These are phyloP conservation scores for Jatropha multifida DNA, from an alignment of 441 rosid genomes.

Conservation along the genomic window DNA sequence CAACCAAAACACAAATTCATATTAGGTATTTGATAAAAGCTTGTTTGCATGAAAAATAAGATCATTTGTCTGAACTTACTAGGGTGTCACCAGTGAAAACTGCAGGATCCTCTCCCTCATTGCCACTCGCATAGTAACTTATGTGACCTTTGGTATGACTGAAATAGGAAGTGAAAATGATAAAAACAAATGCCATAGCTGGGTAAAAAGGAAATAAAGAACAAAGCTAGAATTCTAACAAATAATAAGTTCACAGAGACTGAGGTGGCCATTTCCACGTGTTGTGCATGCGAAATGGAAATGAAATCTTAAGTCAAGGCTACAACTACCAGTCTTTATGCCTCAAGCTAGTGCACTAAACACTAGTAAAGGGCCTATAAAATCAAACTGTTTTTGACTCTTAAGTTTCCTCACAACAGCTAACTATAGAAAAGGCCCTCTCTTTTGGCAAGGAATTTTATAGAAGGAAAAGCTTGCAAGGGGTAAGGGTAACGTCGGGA, in stretches of 20 bases:
- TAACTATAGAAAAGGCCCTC: not conserved
- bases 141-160: constrained; percentile 97
- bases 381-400: not conserved
- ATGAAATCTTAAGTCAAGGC: no score
- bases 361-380: not conserved
- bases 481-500: not conserved
- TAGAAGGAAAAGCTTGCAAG: not conserved
- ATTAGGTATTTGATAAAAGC: constrained; percentile 2
- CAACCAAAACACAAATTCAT: not conserved
- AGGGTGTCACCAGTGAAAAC: constrained; percentile 96
- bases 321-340: no score
- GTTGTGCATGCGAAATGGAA: not conserved
- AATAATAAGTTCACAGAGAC: no score
- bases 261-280: not conserved
- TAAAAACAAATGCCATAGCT: not conserved
- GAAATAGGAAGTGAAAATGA: constrained; percentile 14
- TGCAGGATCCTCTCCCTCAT: constrained; percentile 65
- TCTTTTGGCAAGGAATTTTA: not conserved
- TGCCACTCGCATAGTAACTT: constrained; percentile 70
- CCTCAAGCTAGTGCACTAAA: not conserved
- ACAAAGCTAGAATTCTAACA: not conserved
- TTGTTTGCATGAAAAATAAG: not conserved
- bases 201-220: not conserved
- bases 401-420: not conserved
- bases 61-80: constrained; percentile 38